A percentile compares a stretch with the other conserved stretches of the same genome.
Evolutionary conservation across 75 land plant species (phyloP).

Genomic region (Adiantum capillusveneris): DNA sequence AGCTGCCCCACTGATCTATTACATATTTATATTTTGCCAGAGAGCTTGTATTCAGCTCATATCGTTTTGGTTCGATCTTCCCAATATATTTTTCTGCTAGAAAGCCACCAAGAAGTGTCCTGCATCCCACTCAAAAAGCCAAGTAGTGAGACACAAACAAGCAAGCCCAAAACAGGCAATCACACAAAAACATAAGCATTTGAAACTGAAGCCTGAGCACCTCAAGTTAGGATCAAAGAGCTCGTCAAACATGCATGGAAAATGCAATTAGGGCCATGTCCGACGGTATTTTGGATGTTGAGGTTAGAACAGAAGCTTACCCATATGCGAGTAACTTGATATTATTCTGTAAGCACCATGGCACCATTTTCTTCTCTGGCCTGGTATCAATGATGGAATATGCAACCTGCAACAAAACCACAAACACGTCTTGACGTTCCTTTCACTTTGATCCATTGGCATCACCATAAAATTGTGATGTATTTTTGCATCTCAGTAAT

Average conservation of each 20-base stretch:
- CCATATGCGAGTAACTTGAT: slow-evolving; percentile 31
- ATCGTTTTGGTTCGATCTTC: slow-evolving; percentile 20
- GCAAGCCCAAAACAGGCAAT: neutral
- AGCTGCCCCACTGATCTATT: slow-evolving; percentile 33
- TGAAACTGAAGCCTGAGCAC: too few relatives aligned
- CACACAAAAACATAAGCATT: too few relatives aligned
- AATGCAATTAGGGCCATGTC: too few relatives aligned
- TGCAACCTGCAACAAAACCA: slow-evolving; percentile 19
- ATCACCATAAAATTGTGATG: too few relatives aligned
- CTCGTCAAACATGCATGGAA: too few relatives aligned
- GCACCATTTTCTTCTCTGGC: slow-evolving; percentile 32
- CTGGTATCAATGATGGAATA: slow-evolving; percentile 26
- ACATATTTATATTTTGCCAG: slow-evolving; percentile 24
- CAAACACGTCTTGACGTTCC: too few relatives aligned
- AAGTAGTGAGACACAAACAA: neutral
- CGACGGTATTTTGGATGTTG: too few relatives aligned
- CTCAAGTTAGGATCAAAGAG: too few relatives aligned
- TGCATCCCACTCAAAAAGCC: slow-evolving; percentile 6
- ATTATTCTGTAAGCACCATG: slow-evolving; percentile 28
- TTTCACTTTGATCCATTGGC: too few relatives aligned
- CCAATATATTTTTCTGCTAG: slow-evolving; percentile 25
- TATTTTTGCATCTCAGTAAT: too few relatives aligned
- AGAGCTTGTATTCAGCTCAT: slow-evolving; percentile 23
- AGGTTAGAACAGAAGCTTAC: too few relatives aligned
- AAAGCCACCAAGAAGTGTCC: slow-evolving; percentile 32